Evolutionary conservation across 805 yeast species (phyloP).

Genomic region (Yamadazyma kitorensis): DNA sequence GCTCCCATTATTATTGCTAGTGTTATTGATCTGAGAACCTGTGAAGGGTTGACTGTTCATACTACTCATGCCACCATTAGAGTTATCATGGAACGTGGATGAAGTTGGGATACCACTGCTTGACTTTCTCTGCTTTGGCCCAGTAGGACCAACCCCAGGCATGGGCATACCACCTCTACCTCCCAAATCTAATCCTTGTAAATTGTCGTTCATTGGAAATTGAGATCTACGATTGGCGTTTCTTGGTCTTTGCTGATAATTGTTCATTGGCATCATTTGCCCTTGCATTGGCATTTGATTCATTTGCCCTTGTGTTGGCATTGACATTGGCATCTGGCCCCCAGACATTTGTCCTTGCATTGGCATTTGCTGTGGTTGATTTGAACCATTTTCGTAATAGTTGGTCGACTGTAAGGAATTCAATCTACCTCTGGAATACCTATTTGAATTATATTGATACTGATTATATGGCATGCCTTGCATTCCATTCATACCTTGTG

Average conservation of each 20-base stretch:
- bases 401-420: constrained; percentile 15
- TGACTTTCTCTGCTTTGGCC: constrained; percentile 13
- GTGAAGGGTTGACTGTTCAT: no score
- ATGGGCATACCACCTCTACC: constrained; percentile 49
- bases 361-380: constrained; percentile 1
- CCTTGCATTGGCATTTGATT: constrained; percentile 6
- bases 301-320: constrained; percentile 8
- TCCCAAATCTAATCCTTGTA: constrained; percentile 37
- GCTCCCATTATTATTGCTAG: no score
- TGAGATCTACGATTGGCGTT: constrained; percentile 35
- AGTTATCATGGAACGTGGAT: constrained; percentile 4
- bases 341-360: constrained; percentile 9
- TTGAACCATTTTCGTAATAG: no score
- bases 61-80: constrained; percentile 8
- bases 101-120: constrained; percentile 13
- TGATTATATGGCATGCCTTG: constrained; percentile 5
- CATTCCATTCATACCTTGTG: constrained; percentile 6
- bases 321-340: not conserved
- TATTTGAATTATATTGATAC: constrained; percentile 2
- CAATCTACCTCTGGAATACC: constrained; percentile 11
- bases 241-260: constrained; percentile 18
- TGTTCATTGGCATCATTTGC: constrained; percentile 2
- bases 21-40: not conserved
- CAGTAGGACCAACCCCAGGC: constrained; percentile 24
- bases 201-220: constrained; percentile 24